Evolutionary conservation across 495 filamentous ascomycete species (phyloP).

Genomic region (Barbatosphaeria neglecta): DNA sequence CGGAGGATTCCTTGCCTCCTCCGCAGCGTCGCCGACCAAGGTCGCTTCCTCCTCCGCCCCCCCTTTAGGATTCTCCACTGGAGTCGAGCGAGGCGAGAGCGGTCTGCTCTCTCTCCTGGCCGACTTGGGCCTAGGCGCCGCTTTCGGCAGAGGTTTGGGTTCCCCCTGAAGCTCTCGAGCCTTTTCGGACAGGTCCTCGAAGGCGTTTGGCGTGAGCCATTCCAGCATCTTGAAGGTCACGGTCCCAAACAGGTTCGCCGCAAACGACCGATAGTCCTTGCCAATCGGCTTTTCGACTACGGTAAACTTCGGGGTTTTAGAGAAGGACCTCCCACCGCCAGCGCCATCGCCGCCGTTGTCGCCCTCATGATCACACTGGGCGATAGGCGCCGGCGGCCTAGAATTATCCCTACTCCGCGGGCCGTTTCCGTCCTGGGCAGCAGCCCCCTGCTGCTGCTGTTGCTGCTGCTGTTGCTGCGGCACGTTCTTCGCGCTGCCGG

Average conservation of each 20-base stretch:
- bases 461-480: not conserved
- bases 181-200: slow-evolving; percentile 29
- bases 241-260: slow-evolving; percentile 71
- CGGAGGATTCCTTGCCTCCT: not conserved
- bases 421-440: slow-evolving; percentile 6
- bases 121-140: not conserved
- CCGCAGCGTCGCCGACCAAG: not conserved
- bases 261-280: slow-evolving; percentile 76
- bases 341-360: too few relatives aligned
- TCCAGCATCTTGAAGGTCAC: slow-evolving; percentile 68
- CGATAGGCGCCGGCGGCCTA: not conserved
- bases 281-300: slow-evolving; percentile 37
- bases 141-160: not conserved
- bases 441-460: too few relatives aligned
- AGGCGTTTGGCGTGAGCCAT: slow-evolving; percentile 51
- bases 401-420: slow-evolving; percentile 3
- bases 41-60: not conserved
- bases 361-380: too few relatives aligned
- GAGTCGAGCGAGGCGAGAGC: not conserved
- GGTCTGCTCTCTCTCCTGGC: not conserved
- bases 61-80: not conserved
- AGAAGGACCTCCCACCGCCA: too few relatives aligned
- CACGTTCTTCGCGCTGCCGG: not conserved
- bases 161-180: slow-evolving; percentile 5
- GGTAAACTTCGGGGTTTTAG: slow-evolving; percentile 6